These are phyloP conservation scores for Chloris gayana DNA, from an alignment of 176 grass and related monocot genomes.

Conservation along the genomic window DNA sequence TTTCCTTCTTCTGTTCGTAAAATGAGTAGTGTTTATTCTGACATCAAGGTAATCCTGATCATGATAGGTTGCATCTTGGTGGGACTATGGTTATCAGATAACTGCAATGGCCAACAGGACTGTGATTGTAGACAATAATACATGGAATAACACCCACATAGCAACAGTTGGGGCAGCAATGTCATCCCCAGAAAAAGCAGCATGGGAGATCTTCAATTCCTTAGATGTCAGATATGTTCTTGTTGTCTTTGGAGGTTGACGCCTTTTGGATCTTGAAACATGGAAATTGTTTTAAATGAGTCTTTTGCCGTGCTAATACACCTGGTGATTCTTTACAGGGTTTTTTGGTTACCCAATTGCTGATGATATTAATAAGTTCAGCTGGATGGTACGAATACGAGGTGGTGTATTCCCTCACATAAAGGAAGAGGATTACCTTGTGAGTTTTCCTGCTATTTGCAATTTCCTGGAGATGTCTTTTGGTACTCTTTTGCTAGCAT, in stretches of 20 bases:
- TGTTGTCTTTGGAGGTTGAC: constrained; percentile 97
- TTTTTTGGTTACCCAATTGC: constrained; percentile 96
- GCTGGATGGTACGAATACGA: constrained; percentile 99
- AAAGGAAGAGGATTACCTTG: constrained; percentile 97
- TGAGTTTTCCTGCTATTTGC: constrained; percentile 45
- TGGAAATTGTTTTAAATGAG: constrained; percentile 30
- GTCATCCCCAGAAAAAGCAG: constrained; percentile 97
- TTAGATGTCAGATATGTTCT: constrained; percentile 99
- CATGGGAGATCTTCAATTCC: constrained; percentile 97
- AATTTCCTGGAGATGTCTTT: no score
- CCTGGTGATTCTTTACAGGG: constrained; percentile 53
- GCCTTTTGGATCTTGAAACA: neutral
- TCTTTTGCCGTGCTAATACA: constrained; percentile 12
- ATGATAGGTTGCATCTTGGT: constrained; percentile 95
- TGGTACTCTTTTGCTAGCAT: no score
- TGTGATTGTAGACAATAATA: constrained; percentile 99
- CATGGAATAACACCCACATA: constrained; percentile 99
- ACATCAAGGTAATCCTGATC: neutral
- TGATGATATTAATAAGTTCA: constrained; percentile 99
- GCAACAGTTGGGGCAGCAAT: constrained; percentile 98
- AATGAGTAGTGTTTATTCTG: no score
- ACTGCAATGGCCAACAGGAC: constrained; percentile 99
- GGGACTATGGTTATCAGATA: constrained; percentile 99
- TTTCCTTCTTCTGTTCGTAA: constrained; percentile 14
- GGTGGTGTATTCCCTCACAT: constrained; percentile 99